Base-by-base conservation (phyloP, 305 asterid species). In the Fraxinus sp. region DNA sequence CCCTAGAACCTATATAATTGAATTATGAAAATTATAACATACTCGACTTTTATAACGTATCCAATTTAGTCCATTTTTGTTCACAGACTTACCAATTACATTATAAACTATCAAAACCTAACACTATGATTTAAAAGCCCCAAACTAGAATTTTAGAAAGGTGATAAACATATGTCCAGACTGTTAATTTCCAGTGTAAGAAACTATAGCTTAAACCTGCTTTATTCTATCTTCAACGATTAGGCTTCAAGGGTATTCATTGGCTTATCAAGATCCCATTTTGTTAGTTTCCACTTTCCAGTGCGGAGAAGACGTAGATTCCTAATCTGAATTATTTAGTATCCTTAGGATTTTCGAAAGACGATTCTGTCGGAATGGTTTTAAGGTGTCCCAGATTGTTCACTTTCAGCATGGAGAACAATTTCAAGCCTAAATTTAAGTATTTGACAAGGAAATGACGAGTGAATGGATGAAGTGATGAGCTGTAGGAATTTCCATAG, bases 361-460 rank as follows among this genome's bases (percentile, higher is more conserved):
- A 41, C 0, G 98, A 93, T 30, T 97, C 91, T 3, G 18, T 46
- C 18, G 57, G 59, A 49, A 49, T 49, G 18, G 93, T 90, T 20
- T 80, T 90, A 78, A 88, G 83, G 83, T 94, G 97, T 73, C 99
- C 97, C 0, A 91, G 90, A 14, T 84, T 95, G 62, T 93, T 93
- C 79, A 91, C 98, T 0, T 94, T 94, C 78, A 95, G 97, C 79
- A 84, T 94, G 7, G 97, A 95, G 85, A 92, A 91, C 10, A 95
- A 93, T 81, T 95, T 91, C 84, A 91, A 89, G 91, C 98, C 97
- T 0, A 93, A 95, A 79, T 91, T 92, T n/a, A 92, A 91, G 64
- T 95, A 91, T 76, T 93, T 92, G 76, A 22, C 3, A 70, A 83
- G 76, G 91, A 89, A 78, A 95, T 95, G 95, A 41, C 82, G 76